Conservation (phyloP, 306 rosid species). For the Neltuma alba region DNA sequence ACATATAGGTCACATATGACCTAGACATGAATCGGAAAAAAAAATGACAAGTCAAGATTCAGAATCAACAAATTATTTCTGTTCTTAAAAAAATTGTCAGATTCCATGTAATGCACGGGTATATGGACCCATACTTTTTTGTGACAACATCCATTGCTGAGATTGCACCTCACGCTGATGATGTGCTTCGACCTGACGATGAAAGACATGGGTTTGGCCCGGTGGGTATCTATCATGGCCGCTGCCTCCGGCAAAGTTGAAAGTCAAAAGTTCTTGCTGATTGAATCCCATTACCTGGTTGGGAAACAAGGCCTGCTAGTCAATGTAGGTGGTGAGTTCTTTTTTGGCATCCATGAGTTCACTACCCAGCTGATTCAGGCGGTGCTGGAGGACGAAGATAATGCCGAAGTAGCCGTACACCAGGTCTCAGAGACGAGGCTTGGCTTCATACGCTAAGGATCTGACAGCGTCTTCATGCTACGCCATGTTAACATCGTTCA, state of each 20-base stretch:
- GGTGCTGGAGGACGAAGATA: background rate
- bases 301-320: background rate
- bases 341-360: conserved; percentile 4
- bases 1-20: too few species aligned
- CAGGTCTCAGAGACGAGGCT: conserved; percentile 4
- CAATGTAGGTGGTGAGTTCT: background rate
- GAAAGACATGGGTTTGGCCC: background rate
- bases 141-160: background rate
- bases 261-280: background rate
- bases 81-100: background rate
- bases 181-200: background rate
- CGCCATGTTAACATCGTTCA: background rate
- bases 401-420: conserved; percentile 15
- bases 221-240: background rate
- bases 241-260: background rate
- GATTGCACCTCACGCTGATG: background rate
- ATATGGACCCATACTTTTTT: background rate
- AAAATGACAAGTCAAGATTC: too few species aligned
- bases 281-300: background rate
- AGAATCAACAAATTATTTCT: too few species aligned
- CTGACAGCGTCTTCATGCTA: conserved; percentile 50
- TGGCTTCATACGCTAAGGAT: conserved; percentile 26
- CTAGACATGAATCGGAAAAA: too few species aligned
- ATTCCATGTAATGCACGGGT: background rate
- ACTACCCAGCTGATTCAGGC: background rate